Base-by-base conservation (phyloP, 768 basidiomycete species). In the Pisolithus orientalis region DNA sequence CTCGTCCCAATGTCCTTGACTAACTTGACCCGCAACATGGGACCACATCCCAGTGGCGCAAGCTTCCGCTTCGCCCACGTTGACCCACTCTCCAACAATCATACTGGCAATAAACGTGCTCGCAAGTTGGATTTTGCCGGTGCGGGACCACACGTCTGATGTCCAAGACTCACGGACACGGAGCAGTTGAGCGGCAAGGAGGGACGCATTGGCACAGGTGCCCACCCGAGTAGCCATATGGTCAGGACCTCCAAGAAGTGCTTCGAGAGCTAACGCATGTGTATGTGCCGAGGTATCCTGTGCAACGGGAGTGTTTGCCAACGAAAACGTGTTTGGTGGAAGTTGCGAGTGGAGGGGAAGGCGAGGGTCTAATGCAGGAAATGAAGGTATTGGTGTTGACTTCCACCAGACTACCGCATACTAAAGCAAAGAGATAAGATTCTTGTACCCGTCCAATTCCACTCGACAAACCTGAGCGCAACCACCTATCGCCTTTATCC, bases 351-450 rank as follows among this genome's bases (percentile, higher is more conserved):
- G 80, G 6, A 91, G 69, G 0, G 85, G 80, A n/a, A 81, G 66
- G 57, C 81, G 79, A 2, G 88, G 80, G 61, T 90, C 86, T 47
- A 91, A 73, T 16, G 82, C 78, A 24, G 86, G 85, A 49, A 92
- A 74, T 7, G 82, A 83, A 13, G 84, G 82, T 11, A 87, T 78
- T 9, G 87, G 79, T 7, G 83, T 85, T 1, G 86, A 83, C 69
- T 88, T 89, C 87, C 89, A 91, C 87, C 88, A 91, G 39, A 92
- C 89, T 17, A 90, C 73, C 3, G 87, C 86, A 63, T 85, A 83
- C 82, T 74, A 53, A 27, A 37, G 40, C 13, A 39, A 28, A 44
- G 29, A 13, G 13, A 6, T 50, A 47, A 44, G 53, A 53, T 48
- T 49, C 45, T 51, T 50, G 48, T 48, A 10, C 42, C 29, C 32